phyloP scores from a whole-genome alignment of 1,139 yeast genomes.

The Diutina ranongensis region DNA sequence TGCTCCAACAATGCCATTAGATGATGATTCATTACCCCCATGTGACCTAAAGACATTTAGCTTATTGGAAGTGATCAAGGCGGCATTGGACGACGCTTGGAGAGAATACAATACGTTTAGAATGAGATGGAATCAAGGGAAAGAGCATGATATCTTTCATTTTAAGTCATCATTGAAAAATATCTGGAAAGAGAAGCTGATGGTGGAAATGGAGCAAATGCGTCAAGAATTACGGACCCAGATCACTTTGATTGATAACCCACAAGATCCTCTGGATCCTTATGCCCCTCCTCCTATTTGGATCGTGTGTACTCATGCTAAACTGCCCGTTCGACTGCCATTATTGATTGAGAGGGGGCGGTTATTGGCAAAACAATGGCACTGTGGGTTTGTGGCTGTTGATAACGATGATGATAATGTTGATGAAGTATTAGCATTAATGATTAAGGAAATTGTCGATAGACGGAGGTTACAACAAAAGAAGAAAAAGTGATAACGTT shows the following conservation, averaged over 20 bases:
- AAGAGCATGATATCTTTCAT: conserved; percentile 57
- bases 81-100: conserved; percentile 64
- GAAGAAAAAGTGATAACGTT: not conserved
- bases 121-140: conserved; percentile 44
- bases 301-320: conserved; percentile 50
- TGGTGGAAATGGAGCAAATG: conserved; percentile 2
- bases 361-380: conserved; percentile 46
- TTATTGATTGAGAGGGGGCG: conserved; percentile 43
- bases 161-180: conserved; percentile 44
- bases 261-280: conserved; percentile 35
- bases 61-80: conserved; percentile 35
- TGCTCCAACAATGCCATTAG: conserved; percentile 7
- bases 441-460: conserved; percentile 50
- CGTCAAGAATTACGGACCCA: conserved; percentile 11
- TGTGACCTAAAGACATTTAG: conserved; percentile 28
- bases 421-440: conserved; percentile 42
- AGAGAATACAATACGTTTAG: conserved; percentile 46
- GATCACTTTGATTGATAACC: conserved; percentile 13
- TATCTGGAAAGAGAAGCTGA: conserved; percentile 13
- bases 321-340: conserved; percentile 48
- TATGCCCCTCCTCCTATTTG: conserved; percentile 56
- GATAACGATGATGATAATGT: conserved; percentile 39
- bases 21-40: not conserved
- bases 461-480: conserved; percentile 11
- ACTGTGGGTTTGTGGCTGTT: conserved; percentile 49